Evolutionary conservation across 2,329 filamentous ascomycete species (phyloP).

Genomic region (Bipolaris oryzae): DNA sequence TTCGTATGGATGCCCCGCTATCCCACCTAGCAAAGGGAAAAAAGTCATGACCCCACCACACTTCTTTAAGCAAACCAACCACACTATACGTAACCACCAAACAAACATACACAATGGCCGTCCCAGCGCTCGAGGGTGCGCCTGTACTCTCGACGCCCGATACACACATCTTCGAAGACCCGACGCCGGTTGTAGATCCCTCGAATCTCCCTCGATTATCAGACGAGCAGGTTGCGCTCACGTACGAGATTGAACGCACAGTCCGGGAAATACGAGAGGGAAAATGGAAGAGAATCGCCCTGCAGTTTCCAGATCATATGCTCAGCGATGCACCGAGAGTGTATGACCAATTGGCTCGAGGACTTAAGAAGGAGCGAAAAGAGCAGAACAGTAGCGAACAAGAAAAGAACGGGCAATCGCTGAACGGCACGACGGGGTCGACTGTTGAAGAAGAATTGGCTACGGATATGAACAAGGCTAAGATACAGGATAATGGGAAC

Average conservation of each 20-base stretch:
- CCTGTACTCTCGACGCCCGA: slow-evolving; percentile 69
- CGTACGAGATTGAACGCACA: slow-evolving; percentile 87
- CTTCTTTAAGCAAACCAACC: slow-evolving; percentile 7
- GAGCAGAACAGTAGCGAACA: slow-evolving; percentile 8
- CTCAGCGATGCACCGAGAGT: slow-evolving; percentile 83
- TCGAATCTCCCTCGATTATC: slow-evolving; percentile 50
- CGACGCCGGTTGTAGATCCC: slow-evolving; percentile 51
- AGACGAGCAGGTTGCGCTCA: slow-evolving; percentile 73
- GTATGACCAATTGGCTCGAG: slow-evolving; percentile 67
- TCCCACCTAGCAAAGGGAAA: slow-evolving; percentile 10
- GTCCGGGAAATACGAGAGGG: slow-evolving; percentile 74
- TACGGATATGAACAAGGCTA: slow-evolving; percentile 20
- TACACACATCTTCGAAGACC: slow-evolving; percentile 64
- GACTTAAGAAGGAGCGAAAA: slow-evolving; percentile 49
- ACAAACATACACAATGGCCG: slow-evolving; percentile 32
- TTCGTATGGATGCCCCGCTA: slow-evolving; percentile 14
- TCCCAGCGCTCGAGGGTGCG: slow-evolving; percentile 45
- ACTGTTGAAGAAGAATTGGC: slow-evolving; percentile 24
- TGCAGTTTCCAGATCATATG: slow-evolving; percentile 98
- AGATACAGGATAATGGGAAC: slow-evolving; percentile 19
- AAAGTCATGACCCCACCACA: slow-evolving; percentile 25
- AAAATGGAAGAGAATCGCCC: slow-evolving; percentile 75
- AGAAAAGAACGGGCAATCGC: slow-evolving; percentile 4
- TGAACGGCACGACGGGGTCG: slow-evolving; percentile 7
- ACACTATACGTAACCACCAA: neutral